A percentile compares a stretch with the other conserved stretches of the same genome.
These are phyloP conservation scores for Paramyrothecium sp. DNA, from an alignment of 2,329 filamentous ascomycete genomes.

Conservation along the genomic window DNA sequence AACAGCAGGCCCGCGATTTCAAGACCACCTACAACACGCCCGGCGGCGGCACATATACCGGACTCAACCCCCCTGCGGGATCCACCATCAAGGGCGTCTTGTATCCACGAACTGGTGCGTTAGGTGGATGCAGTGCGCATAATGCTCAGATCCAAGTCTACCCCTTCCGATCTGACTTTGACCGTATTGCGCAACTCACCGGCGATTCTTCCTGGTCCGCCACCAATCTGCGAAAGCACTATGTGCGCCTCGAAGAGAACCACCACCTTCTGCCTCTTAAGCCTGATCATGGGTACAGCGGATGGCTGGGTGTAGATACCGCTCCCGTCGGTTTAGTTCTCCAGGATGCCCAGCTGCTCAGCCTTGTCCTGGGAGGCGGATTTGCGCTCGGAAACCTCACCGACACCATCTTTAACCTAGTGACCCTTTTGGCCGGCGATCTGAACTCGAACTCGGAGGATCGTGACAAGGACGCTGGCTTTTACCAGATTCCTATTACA, in stretches of 20 bases:
- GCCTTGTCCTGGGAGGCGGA: conserved; percentile 1
- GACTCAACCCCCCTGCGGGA: conserved; percentile 34
- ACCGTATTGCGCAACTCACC: conserved; percentile 55
- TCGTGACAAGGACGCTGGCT: conserved; percentile 23
- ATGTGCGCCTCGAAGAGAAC: conserved; percentile 54
- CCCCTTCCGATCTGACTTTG: conserved; percentile 59
- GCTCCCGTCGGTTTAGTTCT: conserved; percentile 14
- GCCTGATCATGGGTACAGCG: conserved; percentile 16
- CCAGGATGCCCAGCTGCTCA: conserved; percentile 1
- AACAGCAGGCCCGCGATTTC: conserved; percentile 51
- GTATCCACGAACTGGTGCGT: conserved; percentile 45
- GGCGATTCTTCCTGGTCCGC: conserved; percentile 59
- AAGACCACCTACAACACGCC: conserved; percentile 58
- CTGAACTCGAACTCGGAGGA: conserved; percentile 15
- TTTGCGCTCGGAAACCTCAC: conserved; percentile 9
- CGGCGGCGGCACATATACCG: conserved; percentile 47
- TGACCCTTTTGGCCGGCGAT: conserved; percentile 13
- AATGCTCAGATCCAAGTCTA: conserved; percentile 52
- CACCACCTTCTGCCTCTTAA: conserved; percentile 33
- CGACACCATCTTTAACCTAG: conserved; percentile 12
- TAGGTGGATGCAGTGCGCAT: conserved; percentile 55
- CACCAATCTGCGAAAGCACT: conserved; percentile 60
- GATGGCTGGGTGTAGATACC: conserved; percentile 17
- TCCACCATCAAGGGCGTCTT: conserved; percentile 40
- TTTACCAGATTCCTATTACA: conserved; percentile 59